Evolutionary conservation across 2,329 filamentous ascomycete species (phyloP).

Genomic region (Xylariales sp.): DNA sequence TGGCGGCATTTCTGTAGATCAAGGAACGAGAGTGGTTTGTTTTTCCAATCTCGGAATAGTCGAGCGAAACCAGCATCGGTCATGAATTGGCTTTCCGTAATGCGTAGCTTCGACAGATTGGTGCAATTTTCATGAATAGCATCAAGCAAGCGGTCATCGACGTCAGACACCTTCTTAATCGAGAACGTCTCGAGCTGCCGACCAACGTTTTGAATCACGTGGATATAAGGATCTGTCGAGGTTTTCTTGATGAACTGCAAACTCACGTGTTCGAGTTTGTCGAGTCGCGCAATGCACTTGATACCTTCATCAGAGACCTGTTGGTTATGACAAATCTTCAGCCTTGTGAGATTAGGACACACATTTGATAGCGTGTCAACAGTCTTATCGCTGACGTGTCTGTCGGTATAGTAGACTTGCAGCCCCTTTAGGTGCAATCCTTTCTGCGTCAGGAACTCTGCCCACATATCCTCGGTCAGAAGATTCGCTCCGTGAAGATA

Average conservation of each 20-base stretch:
- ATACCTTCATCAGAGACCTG: constrained; percentile 75
- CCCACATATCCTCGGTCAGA: constrained; percentile 81
- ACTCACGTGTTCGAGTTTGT: constrained; percentile 77
- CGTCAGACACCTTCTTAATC: constrained; percentile 73
- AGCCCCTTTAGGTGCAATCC: constrained; percentile 74
- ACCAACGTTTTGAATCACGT: constrained; percentile 73
- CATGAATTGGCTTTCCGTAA: constrained; percentile 80
- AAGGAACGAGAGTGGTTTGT: constrained; percentile 74
- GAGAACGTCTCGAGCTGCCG: constrained; percentile 79
- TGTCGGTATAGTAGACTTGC: constrained; percentile 86
- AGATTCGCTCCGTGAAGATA: constrained; percentile 88
- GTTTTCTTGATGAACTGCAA: constrained; percentile 73
- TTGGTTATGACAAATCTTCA: constrained; percentile 87
- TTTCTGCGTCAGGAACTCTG: constrained; percentile 72
- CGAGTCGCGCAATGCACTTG: constrained; percentile 69
- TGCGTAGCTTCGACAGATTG: constrained; percentile 78
- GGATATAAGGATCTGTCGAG: constrained; percentile 66
- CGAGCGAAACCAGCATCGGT: constrained; percentile 78
- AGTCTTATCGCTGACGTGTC: constrained; percentile 79
- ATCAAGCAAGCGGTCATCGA: constrained; percentile 76
- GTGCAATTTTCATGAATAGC: constrained; percentile 77
- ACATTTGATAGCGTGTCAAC: constrained; percentile 69
- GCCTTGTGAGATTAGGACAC: constrained; percentile 75
- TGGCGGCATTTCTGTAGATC: constrained; percentile 84
- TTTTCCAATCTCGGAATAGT: constrained; percentile 82